A percentile compares a stretch with the other conserved stretches of the same genome.
Evolutionary conservation across 768 basidiomycete species (phyloP).

Genomic region (Leucosporidium yakuticum): DNA sequence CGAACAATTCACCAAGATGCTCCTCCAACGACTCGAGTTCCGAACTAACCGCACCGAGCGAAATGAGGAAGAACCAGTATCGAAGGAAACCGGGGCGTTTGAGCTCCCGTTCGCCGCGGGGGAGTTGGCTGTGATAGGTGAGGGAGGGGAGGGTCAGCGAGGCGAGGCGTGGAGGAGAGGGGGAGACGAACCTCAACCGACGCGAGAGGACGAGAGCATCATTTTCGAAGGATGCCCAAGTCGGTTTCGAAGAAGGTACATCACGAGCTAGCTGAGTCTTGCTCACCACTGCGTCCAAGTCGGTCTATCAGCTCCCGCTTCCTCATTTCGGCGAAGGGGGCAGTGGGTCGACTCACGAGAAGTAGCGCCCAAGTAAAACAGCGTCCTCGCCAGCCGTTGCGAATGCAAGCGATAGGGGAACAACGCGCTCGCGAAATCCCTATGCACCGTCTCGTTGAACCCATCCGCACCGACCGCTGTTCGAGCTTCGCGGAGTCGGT

Average conservation of each 20-base stretch:
- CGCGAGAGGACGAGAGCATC: conserved; percentile 31
- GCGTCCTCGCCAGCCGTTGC: conserved; percentile 28
- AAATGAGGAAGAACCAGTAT: conserved; percentile 34
- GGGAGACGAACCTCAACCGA: conserved; percentile 8
- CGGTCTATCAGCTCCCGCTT: too few relatives aligned
- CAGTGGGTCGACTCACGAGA: neutral
- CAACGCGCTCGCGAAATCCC: conserved; percentile 3
- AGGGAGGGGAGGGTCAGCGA: neutral
- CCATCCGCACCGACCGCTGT: conserved; percentile 28
- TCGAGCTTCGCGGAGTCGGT: conserved; percentile 21
- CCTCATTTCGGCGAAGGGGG: neutral
- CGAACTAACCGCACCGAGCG: conserved; percentile 20
- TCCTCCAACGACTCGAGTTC: conserved; percentile 30
- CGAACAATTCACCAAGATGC: conserved; percentile 20
- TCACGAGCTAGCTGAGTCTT: conserved; percentile 33
- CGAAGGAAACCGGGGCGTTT: conserved; percentile 27
- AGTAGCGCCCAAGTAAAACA: conserved; percentile 32
- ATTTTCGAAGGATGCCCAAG: conserved; percentile 30
- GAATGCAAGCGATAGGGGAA: conserved; percentile 34
- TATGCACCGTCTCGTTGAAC: conserved; percentile 21
- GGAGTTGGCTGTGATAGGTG: conserved; percentile 14
- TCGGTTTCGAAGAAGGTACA: conserved; percentile 24
- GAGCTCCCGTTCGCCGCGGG: conserved; percentile 26
- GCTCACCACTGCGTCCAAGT: conserved; percentile 1
- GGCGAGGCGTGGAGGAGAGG: neutral